These are phyloP conservation scores for Hypsizygus marmoreus DNA, from an alignment of 768 basidiomycete genomes.

Conservation along the genomic window DNA sequence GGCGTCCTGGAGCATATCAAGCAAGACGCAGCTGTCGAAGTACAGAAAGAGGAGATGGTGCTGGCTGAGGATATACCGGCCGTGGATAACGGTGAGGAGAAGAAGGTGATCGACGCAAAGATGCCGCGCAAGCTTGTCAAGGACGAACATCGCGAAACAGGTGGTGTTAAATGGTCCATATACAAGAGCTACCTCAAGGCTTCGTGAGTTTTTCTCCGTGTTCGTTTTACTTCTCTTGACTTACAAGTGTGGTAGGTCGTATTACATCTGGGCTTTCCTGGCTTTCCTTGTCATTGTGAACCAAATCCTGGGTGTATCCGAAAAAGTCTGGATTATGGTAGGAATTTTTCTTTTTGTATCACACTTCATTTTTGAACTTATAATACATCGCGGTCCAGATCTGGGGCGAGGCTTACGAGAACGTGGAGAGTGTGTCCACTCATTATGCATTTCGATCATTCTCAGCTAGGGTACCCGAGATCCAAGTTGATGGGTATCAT, in stretches of 20 bases:
- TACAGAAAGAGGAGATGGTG: slow-evolving; percentile 46
- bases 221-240: background rate
- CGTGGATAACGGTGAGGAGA: slow-evolving; percentile 25
- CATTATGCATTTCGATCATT: slow-evolving; percentile 37
- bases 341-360: background rate
- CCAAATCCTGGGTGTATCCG: slow-evolving; percentile 55
- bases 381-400: slow-evolving; percentile 31
- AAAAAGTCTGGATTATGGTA: slow-evolving; percentile 80
- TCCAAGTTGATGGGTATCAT: slow-evolving; percentile 35
- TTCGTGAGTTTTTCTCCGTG: slow-evolving; percentile 47
- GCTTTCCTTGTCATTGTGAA: slow-evolving; percentile 47
- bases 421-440: slow-evolving; percentile 18
- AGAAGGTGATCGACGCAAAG: slow-evolving; percentile 41
- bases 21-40: slow-evolving; percentile 50
- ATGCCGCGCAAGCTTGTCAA: slow-evolving; percentile 75
- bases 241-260: slow-evolving; percentile 44
- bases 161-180: slow-evolving; percentile 79
- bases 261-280: slow-evolving; percentile 66
- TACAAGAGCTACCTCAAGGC: slow-evolving; percentile 72
- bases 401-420: slow-evolving; percentile 69
- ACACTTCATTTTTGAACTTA: background rate
- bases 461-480: slow-evolving; percentile 37
- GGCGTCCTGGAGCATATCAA: slow-evolving; percentile 66
- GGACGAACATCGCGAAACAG: slow-evolving; percentile 80
- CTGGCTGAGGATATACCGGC: slow-evolving; percentile 27